phyloP scores from a whole-genome alignment of 306 rosid species.

The Fagus sylvatica region DNA sequence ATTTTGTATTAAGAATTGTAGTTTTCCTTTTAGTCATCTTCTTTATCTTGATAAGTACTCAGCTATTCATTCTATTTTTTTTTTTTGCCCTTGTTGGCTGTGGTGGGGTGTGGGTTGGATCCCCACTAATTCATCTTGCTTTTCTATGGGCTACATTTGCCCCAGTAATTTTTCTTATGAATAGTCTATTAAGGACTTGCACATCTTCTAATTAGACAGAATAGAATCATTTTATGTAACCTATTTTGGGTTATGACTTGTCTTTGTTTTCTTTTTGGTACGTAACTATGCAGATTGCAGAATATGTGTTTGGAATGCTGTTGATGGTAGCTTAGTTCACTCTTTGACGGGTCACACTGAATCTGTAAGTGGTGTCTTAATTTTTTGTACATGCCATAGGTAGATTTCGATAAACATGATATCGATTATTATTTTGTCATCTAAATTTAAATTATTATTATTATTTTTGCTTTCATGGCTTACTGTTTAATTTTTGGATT shows the following conservation, averaged over 20 bases:
- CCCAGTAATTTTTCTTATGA: neutral
- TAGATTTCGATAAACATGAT: neutral
- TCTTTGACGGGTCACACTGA: constrained; percentile 86
- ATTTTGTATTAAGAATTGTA: neutral
- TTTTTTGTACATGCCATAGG: neutral
- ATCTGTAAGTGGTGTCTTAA: constrained; percentile 52
- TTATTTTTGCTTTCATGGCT: constrained; percentile 28
- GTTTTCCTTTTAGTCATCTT: neutral
- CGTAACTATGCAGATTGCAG: constrained; percentile 68
- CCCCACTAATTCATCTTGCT: neutral
- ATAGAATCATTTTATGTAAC: neutral
- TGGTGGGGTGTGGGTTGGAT: neutral
- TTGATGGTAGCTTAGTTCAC: constrained; percentile 94
- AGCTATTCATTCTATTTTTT: neutral
- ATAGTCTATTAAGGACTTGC: neutral
- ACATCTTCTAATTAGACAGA: neutral
- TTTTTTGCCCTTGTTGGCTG: neutral
- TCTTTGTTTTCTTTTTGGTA: constrained; percentile 23
- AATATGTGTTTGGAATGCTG: constrained; percentile 95
- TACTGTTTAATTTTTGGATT: constrained; percentile 32
- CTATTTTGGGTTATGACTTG: constrained; percentile 15
- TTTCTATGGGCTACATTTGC: neutral
- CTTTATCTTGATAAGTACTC: neutral
- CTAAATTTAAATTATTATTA: constrained; percentile 15
- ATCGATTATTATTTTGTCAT: constrained; percentile 6